Conservation (phyloP, 768 basidiomycete species). For the Cyclocybe aegerita region DNA sequence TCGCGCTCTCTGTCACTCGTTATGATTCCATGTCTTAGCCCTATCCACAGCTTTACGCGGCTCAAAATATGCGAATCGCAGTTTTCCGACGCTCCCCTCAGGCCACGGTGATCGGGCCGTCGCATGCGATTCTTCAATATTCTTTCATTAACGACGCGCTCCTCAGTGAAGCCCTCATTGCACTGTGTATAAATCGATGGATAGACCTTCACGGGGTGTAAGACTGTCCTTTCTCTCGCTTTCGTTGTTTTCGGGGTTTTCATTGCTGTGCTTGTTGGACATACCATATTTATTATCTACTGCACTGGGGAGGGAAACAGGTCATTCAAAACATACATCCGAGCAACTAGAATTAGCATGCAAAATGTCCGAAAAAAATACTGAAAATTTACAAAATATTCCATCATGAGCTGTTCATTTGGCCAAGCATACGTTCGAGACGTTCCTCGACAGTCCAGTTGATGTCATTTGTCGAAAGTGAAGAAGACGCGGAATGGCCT, state of each 20-base stretch:
- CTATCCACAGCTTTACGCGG: constrained; percentile 43
- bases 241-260: constrained; percentile 10
- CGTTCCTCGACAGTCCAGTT: constrained; percentile 77
- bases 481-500: constrained; percentile 61
- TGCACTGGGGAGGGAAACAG: constrained; percentile 15
- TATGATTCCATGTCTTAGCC: constrained; percentile 2
- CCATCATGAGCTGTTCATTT: constrained; percentile 32
- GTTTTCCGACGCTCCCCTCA: constrained; percentile 54
- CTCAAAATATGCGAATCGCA: constrained; percentile 51
- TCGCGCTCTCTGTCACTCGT: constrained; percentile 22
- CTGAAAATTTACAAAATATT: constrained; percentile 19
- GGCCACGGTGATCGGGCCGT: constrained; percentile 59
- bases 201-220: constrained; percentile 58
- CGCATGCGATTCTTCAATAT: constrained; percentile 64
- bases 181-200: constrained; percentile 75
- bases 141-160: constrained; percentile 60
- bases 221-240: constrained; percentile 19
- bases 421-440: constrained; percentile 68
- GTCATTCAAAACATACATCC: constrained; percentile 19
- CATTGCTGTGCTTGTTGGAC: constrained; percentile 23
- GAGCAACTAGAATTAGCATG: constrained; percentile 18
- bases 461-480: constrained; percentile 60
- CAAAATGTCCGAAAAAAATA: constrained; percentile 18
- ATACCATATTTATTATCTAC: constrained; percentile 25
- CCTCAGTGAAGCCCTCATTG: constrained; percentile 60